Percentiles rank a stretch among this genome's conserved stretches.
phyloP scores from a whole-genome alignment of 441 rosid species.

The Corymbia calophylla region DNA sequence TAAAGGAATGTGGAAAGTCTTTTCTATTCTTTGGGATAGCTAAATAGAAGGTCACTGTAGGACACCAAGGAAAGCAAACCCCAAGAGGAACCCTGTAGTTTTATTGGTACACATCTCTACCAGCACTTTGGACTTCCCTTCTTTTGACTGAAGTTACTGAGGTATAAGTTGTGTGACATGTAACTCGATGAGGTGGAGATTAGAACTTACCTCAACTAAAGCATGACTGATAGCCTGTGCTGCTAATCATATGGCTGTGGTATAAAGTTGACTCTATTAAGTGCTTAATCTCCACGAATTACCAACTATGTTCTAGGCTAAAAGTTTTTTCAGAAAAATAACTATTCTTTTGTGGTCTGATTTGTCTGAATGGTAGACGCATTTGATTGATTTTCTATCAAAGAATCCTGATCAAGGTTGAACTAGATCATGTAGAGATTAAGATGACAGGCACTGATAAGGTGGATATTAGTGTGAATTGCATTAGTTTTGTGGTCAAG shows the following conservation, averaged over 20 bases:
- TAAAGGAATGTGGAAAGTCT: neutral
- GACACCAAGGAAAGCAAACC: neutral
- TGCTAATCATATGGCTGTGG: neutral
- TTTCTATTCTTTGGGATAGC: neutral
- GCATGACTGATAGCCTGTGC: neutral
- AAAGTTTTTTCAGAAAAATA: neutral
- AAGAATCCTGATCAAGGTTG: neutral
- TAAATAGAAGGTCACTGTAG: neutral
- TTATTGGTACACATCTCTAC: neutral
- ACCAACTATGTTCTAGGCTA: neutral
- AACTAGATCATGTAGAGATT: neutral
- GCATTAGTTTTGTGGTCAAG: neutral
- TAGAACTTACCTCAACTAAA: neutral
- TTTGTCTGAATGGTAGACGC: neutral
- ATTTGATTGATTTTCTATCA: neutral
- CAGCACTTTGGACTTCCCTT: neutral
- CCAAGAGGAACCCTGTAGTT: neutral
- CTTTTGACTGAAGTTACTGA: neutral
- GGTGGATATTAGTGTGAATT: neutral
- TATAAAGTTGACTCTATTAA: neutral
- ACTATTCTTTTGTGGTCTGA: neutral
- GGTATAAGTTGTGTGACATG: neutral
- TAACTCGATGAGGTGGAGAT: neutral
- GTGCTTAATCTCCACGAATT: neutral
- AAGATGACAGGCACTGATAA: neutral